Base-by-base conservation (phyloP, 139 green algal species). In the Chlamydomonas incerta region DNA sequence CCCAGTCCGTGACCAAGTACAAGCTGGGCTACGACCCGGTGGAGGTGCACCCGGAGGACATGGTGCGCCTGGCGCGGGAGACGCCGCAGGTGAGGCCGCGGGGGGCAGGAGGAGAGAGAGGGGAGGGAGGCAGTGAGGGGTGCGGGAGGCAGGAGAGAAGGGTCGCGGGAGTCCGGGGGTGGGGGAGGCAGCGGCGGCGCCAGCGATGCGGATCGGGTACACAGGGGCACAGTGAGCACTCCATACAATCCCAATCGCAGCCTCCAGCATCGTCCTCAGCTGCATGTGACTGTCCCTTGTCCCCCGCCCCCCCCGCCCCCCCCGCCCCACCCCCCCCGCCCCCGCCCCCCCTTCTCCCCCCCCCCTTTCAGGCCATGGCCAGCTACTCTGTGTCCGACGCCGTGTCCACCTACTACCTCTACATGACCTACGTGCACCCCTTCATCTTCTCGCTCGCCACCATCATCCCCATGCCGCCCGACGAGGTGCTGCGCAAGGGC, bases 371-470 rank as follows among this genome's bases (percentile, higher is more conserved):
- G 92, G 92, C 90, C 65, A 99, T 99, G 97, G 97, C 97, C 17
- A 93, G 89, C 35, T 99, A 99, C 90, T 99, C 96, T 1, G 97
- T 99, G 21, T 99, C 97, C 9, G 97, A 99, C 85, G 97, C 97
- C 6, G 96, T 99, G 50, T 89, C 96, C 31, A 99, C 97, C 31
- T 99, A 98, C 89, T 99, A 99, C 92, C 95, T 99, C 73, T 99
- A 99, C 94, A 98, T 98, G 96, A 99, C 93, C 63, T 99, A 99
- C 95, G 97, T 99, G 82, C 96, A 99, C 92, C 97, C 97, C 37
- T 99, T 99, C 95, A 99, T 99, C 89, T 99, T 99, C 93, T 98
- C 96, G 29, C 95, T 99, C 69, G 93, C 95, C 79, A 99, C 97
- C 87, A 97, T 99, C 93, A 99, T 99, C 91, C 97, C 97, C 29